Evolutionary conservation across 495 filamentous ascomycete species (phyloP).

Genomic region (Wilcoxina mikolae): DNA sequence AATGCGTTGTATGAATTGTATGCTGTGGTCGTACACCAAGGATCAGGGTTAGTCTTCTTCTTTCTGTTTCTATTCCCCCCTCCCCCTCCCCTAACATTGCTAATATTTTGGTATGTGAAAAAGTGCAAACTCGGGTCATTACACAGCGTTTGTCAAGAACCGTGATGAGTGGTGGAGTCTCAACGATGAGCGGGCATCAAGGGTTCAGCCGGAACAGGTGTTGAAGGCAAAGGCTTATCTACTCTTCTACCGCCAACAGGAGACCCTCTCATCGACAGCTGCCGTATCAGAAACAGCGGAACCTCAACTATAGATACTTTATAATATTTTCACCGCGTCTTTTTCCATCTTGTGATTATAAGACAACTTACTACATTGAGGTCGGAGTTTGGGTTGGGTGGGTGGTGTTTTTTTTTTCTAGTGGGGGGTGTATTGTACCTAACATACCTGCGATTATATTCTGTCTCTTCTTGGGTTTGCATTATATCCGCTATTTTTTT

Average conservation of each 20-base stretch:
- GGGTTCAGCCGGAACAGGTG: conserved; percentile 18
- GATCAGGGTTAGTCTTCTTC: conserved; percentile 13
- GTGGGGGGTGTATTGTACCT: no score
- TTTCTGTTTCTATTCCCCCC: background rate
- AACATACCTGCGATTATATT: no score
- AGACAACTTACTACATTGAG: no score
- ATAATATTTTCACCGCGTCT: no score
- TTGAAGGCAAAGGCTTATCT: conserved; percentile 25
- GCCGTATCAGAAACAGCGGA: no score
- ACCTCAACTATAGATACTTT: no score
- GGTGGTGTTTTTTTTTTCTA: no score
- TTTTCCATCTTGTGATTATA: no score
- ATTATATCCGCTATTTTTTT: no score
- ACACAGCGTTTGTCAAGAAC: conserved; percentile 22
- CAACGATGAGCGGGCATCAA: conserved; percentile 21
- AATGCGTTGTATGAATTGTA: conserved; percentile 19
- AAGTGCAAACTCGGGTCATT: conserved; percentile 25
- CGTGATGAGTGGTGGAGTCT: conserved; percentile 25
- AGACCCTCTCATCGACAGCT: no score
- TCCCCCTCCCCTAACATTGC: background rate
- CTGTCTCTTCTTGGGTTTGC: no score
- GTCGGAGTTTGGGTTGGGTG: no score
- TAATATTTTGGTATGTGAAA: background rate
- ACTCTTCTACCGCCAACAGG: conserved; percentile 20
- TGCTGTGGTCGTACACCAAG: conserved; percentile 25